These are phyloP conservation scores for Ogataea pignaliae DNA, from an alignment of 805 yeast species.

Conservation along the genomic window DNA sequence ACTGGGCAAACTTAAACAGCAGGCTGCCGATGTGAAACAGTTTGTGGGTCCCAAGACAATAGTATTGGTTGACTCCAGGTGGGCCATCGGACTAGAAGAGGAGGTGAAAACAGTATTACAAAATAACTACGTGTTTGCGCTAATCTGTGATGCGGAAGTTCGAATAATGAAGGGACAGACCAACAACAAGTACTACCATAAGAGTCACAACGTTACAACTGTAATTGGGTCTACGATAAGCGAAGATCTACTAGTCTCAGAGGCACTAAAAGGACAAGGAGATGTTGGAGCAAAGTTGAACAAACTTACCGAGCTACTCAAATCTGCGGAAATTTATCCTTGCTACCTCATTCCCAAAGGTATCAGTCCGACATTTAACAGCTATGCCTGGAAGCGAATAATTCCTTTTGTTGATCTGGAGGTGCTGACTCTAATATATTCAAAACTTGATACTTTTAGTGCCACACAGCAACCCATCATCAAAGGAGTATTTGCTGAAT, in stretches of 20 bases:
- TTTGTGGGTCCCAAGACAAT: constrained; percentile 17
- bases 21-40: constrained; percentile 3
- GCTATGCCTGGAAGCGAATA: constrained; percentile 28
- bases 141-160: constrained; percentile 24
- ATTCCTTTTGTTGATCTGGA: constrained; percentile 23
- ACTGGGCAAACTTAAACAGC: constrained; percentile 5
- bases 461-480: constrained; percentile 5
- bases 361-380: constrained; percentile 23
- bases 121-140: constrained; percentile 14
- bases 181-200: constrained; percentile 15
- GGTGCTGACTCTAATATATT: constrained; percentile 18
- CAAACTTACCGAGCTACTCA: constrained; percentile 18
- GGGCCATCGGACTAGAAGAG: constrained; percentile 19
- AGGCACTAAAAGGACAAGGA: constrained; percentile 19
- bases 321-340: constrained; percentile 22
- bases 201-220: constrained; percentile 21
- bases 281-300: constrained; percentile 14
- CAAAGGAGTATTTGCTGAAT: constrained; percentile 20
- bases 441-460: constrained; percentile 12
- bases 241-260: constrained; percentile 2
- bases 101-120: constrained; percentile 9
- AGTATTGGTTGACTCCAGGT: constrained; percentile 24
- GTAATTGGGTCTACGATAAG: constrained; percentile 21
- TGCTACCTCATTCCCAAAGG: constrained; percentile 23
- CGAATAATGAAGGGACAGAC: constrained; percentile 8